Percentiles rank a stretch among this genome's conserved stretches.
Conservation (phyloP, 352 stramenopile species). For the Thalassiosira oceanica region DNA sequence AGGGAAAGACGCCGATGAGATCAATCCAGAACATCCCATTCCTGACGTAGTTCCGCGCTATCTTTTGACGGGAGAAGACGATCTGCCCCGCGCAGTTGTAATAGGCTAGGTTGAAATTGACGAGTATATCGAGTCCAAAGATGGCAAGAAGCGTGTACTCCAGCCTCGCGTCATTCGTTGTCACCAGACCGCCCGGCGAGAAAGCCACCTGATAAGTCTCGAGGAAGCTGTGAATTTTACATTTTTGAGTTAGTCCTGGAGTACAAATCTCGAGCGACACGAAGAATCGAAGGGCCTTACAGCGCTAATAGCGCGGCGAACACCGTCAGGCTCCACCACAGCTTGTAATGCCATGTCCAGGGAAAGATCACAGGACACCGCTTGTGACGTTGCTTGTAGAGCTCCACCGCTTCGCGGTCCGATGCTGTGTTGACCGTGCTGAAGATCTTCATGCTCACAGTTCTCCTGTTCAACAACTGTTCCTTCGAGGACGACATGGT, state of each 20-base stretch:
- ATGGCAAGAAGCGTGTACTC: slow-evolving; percentile 33
- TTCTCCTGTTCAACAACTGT: too few relatives aligned
- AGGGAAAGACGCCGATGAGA: slow-evolving; percentile 39
- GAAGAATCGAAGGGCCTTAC: too few relatives aligned
- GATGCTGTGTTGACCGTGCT: slow-evolving; percentile 2
- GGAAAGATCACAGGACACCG: slow-evolving; percentile 2
- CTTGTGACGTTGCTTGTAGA: background rate
- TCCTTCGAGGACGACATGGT: too few relatives aligned
- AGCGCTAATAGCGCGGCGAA: slow-evolving; percentile 38
- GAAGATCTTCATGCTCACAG: too few relatives aligned
- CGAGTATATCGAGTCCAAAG: slow-evolving; percentile 46
- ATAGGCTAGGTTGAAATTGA: slow-evolving; percentile 54
- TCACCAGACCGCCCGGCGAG: background rate
- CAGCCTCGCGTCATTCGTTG: slow-evolving; percentile 14
- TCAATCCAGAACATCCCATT: slow-evolving; percentile 54
- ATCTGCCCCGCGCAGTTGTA: slow-evolving; percentile 35
- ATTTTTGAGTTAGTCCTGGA: too few relatives aligned
- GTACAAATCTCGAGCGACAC: too few relatives aligned
- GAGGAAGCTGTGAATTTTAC: too few relatives aligned
- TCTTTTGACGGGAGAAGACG: slow-evolving; percentile 15
- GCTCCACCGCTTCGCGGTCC: background rate
- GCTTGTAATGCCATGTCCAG: slow-evolving; percentile 5
- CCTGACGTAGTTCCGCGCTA: slow-evolving; percentile 38
- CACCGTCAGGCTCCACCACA: slow-evolving; percentile 35
- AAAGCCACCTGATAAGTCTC: slow-evolving; percentile 58